Percentiles rank a stretch among this genome's conserved stretches.
Conservation (phyloP, 2,329 filamentous ascomycete genomes). For the Ustilaginoidea virens region DNA sequence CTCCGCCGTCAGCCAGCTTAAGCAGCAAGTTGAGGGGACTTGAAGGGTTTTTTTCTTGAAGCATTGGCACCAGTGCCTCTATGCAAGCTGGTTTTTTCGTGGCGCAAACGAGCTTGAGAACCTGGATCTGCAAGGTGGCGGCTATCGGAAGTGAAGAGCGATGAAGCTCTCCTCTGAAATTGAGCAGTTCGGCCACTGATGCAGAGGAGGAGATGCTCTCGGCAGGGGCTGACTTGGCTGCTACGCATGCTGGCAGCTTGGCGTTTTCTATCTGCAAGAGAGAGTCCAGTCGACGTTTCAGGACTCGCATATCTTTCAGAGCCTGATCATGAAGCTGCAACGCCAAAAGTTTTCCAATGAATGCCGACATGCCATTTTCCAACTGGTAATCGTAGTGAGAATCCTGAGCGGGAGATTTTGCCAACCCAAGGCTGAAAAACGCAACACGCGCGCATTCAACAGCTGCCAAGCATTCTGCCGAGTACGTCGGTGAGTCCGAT, state of each 20-base stretch:
- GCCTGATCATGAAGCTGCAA: conserved; percentile 54
- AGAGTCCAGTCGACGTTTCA: conserved; percentile 54
- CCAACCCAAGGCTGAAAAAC: conserved; percentile 46
- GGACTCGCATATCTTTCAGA: conserved; percentile 47
- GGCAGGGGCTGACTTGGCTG: conserved; percentile 12
- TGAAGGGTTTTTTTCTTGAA: conserved; percentile 34
- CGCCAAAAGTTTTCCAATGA: conserved; percentile 49
- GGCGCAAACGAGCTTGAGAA: conserved; percentile 45
- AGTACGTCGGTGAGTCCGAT: conserved; percentile 13
- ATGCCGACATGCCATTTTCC: conserved; percentile 56
- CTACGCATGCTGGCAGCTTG: conserved; percentile 15
- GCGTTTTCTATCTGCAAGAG: conserved; percentile 9
- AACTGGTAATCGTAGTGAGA: conserved; percentile 49
- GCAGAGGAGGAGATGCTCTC: conserved; percentile 16
- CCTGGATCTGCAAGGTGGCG: conserved; percentile 49
- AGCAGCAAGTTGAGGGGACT: conserved; percentile 45
- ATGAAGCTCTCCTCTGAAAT: conserved; percentile 35
- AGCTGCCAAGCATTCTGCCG: conserved; percentile 34
- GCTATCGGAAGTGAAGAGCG: conserved; percentile 35
- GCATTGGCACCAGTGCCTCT: conserved; percentile 38
- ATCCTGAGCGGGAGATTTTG: conserved; percentile 37
- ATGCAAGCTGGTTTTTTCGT: conserved; percentile 43
- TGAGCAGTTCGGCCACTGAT: conserved; percentile 41
- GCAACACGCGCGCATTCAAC: conserved; percentile 56
- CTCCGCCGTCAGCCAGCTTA: conserved; percentile 24